Evolutionary conservation across 805 yeast species (phyloP).

Genomic region (Candida nanaspora): DNA sequence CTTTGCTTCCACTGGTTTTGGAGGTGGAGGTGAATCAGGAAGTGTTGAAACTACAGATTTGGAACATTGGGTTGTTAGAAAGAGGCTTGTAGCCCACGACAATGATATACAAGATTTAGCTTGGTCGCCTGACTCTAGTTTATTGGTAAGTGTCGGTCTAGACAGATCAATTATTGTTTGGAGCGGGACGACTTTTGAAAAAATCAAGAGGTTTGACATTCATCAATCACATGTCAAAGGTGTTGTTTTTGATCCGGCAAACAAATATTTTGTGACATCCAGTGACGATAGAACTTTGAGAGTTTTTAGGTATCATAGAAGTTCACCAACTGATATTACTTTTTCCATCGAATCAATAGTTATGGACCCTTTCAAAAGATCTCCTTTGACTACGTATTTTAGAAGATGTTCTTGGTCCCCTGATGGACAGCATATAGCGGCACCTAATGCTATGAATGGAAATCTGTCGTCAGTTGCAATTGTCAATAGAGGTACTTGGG

Average conservation of each 20-base stretch:
- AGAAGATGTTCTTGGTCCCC: slow-evolving; percentile 86
- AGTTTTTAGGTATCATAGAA: slow-evolving; percentile 76
- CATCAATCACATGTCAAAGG: slow-evolving; percentile 97
- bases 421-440: slow-evolving; percentile 81
- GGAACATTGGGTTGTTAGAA: slow-evolving; percentile 93
- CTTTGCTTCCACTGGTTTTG: slow-evolving; percentile 16
- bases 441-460: slow-evolving; percentile 80
- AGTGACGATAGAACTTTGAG: slow-evolving; percentile 92
- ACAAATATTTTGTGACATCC: slow-evolving; percentile 93
- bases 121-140: slow-evolving; percentile 93
- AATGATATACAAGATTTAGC: slow-evolving; percentile 97
- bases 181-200: slow-evolving; percentile 89
- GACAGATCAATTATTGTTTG: slow-evolving; percentile 90
- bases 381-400: slow-evolving; percentile 90
- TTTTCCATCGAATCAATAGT: slow-evolving; percentile 83
- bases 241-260: slow-evolving; percentile 95
- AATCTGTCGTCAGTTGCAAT: slow-evolving; percentile 71
- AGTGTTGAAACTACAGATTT: slow-evolving; percentile 65
- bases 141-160: slow-evolving; percentile 88
- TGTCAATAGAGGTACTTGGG: slow-evolving; percentile 76
- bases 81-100: slow-evolving; percentile 91
- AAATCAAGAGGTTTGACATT: slow-evolving; percentile 80
- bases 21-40: slow-evolving; percentile 19
- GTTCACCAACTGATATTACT: slow-evolving; percentile 60
- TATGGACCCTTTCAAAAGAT: slow-evolving; percentile 75